Evolutionary conservation across 805 yeast genomes (phyloP), one percentile per base, ranked within the genome.

Genomic region (Yamadazyma sp.): DNA sequence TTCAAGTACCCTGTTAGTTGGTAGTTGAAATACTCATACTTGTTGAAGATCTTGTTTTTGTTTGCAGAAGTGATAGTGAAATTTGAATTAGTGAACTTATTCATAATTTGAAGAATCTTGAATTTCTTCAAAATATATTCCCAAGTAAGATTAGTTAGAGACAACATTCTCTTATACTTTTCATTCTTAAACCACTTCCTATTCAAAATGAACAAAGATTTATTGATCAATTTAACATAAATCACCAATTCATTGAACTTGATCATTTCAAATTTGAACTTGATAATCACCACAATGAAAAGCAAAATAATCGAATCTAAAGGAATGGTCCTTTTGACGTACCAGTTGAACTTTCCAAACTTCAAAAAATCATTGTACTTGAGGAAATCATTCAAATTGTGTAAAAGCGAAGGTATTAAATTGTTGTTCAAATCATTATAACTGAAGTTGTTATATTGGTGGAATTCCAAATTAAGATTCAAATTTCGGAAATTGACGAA

Each of bases 321-420:
- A 3, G 84, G 84, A 32, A 78, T 69, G n/a, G 77, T 75, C 30
- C 80, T 63, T 49, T 78, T 71, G 33, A 78, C 66, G 45, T 77
- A 78, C 84, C 84, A 78, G 47, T 78, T 78, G 53, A 64, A 78
- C 39, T 71, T 67, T 5, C 77, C 77, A 50, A 71, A 75, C 35
- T 71, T 67, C 40, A 71, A 67, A 47, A 73, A 74, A 45, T 75
- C 74, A 40, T 73, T 71, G 45, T 73, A 69, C 50, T 73, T 71
- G 42, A 75, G 55, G 48, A 78, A 78, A 41, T 75, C 77, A 47
- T 74, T 73, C 45, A 78, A 56, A 45, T 75, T 77, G 47, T 78
- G 83, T 30, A 78, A 49, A 8, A 78, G 64, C 1, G 80, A 70
- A 1, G 84, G 82, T 24, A 78, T 66, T 42, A 78, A 55, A 53